phyloP scores from a whole-genome alignment of 2,329 filamentous ascomycete genomes.

The Fusarium newnesense region DNA sequence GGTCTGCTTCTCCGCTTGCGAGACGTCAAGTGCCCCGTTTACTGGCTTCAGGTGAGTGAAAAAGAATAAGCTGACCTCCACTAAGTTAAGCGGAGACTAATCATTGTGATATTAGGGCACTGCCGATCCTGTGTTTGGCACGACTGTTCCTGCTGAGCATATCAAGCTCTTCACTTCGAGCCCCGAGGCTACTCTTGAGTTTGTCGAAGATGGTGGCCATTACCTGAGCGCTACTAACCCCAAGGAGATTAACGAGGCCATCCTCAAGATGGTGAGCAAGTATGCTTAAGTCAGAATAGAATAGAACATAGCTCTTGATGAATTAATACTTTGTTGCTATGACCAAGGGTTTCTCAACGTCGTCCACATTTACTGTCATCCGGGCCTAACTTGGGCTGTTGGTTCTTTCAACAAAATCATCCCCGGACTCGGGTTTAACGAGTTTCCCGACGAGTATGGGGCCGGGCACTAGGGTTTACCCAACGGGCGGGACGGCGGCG shows the following conservation, averaged over 20 bases:
- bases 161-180: constrained; percentile 62
- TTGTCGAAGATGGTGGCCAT: constrained; percentile 59
- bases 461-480: constrained; percentile 5
- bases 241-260: constrained; percentile 55
- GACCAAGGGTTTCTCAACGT: neutral
- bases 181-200: constrained; percentile 54
- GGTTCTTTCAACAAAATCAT: neutral
- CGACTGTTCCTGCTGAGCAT: constrained; percentile 55
- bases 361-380: neutral
- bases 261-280: constrained; percentile 56
- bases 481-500: neutral
- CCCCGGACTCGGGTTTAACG: neutral
- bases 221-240: constrained; percentile 62
- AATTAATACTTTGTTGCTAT: neutral
- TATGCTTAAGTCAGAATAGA: constrained; percentile 47
- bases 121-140: constrained; percentile 56
- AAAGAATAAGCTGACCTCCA: neutral
- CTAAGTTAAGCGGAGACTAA: constrained; percentile 5
- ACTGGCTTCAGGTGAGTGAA: constrained; percentile 60
- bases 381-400: neutral
- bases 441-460: constrained; percentile 1
- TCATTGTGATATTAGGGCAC: constrained; percentile 51
- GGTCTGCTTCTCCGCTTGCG: constrained; percentile 57
- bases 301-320: neutral
- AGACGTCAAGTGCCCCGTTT: constrained; percentile 61